Evolutionary conservation across 352 stramenopile species (phyloP).

Genomic region (Pythium vanterpoolii): DNA sequence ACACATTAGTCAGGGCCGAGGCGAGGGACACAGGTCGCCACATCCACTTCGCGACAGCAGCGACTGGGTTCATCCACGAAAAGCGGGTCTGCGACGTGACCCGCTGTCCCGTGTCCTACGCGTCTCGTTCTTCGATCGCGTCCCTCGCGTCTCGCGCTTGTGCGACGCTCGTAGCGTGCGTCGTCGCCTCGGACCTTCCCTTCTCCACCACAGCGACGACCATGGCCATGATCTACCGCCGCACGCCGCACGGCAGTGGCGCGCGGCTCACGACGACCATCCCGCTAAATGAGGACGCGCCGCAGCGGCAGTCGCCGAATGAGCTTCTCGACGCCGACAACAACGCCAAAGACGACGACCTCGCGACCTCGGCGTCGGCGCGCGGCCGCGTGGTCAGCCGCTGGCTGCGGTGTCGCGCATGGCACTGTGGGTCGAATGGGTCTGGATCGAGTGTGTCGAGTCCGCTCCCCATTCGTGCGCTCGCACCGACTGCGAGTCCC

Average conservation of each 20-base stretch:
- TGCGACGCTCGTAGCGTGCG: neutral
- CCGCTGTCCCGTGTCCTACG: neutral
- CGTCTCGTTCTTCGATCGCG: neutral
- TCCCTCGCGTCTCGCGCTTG: neutral
- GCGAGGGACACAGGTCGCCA: neutral
- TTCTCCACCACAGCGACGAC: neutral
- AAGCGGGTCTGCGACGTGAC: neutral
- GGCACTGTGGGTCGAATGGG: no score
- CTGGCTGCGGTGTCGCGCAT: slow-evolving; percentile 7
- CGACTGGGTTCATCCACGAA: neutral
- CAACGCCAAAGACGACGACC: slow-evolving; percentile 15
- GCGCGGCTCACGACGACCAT: slow-evolving; percentile 30
- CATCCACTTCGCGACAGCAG: neutral
- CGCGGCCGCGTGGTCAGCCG: neutral
- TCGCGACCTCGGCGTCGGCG: neutral
- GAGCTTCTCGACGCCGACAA: slow-evolving; percentile 1
- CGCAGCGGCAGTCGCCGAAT: neutral
- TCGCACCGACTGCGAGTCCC: neutral
- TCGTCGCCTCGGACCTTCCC: neutral
- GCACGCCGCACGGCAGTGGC: slow-evolving; percentile 36
- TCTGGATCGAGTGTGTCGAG: neutral
- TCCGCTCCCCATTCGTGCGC: neutral
- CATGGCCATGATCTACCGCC: slow-evolving; percentile 66
- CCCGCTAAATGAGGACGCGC: slow-evolving; percentile 18
- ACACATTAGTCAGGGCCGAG: neutral